phyloP scores from a whole-genome alignment of 2,329 filamentous ascomycete species.

The Fusarium lyarnte region DNA sequence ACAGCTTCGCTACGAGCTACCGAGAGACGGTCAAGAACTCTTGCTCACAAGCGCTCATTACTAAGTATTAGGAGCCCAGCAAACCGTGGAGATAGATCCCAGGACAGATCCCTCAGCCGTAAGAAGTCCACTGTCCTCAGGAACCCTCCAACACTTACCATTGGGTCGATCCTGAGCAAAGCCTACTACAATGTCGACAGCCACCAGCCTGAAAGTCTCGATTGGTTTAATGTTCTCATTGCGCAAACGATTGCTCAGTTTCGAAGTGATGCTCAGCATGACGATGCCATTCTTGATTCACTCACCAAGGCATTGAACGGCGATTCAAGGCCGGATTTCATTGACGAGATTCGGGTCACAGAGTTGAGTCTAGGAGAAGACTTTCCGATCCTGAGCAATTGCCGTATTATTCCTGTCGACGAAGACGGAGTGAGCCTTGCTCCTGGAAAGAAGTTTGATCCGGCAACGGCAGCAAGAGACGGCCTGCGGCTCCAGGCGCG shows the following conservation, averaged over 20 bases:
- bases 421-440: conserved; percentile 74
- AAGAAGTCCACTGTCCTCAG: conserved; percentile 79
- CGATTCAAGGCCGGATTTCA: conserved; percentile 85
- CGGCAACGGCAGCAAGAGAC: conserved; percentile 62
- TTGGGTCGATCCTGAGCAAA: conserved; percentile 93
- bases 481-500: conserved; percentile 87
- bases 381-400: conserved; percentile 99
- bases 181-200: conserved; percentile 97
- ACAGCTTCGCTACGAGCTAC: conserved; percentile 80
- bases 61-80: conserved; percentile 66
- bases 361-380: conserved; percentile 95
- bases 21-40: conserved; percentile 76
- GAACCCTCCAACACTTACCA: conserved; percentile 79
- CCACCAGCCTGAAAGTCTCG: conserved; percentile 94
- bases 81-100: conserved; percentile 52
- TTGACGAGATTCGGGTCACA: conserved; percentile 93
- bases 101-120: conserved; percentile 61
- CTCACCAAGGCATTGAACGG: conserved; percentile 89
- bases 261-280: conserved; percentile 88
- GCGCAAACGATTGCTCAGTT: conserved; percentile 98
- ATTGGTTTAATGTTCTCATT: conserved; percentile 99
- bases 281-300: conserved; percentile 88
- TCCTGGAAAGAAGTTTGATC: conserved; percentile 60
- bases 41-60: conserved; percentile 80
- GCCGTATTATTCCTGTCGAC: conserved; percentile 90